Evolutionary conservation across 1,284 basidiomycete species (phyloP), one percentile per base, ranked within the genome.

Genomic region (Heterobasidion irregulare): DNA sequence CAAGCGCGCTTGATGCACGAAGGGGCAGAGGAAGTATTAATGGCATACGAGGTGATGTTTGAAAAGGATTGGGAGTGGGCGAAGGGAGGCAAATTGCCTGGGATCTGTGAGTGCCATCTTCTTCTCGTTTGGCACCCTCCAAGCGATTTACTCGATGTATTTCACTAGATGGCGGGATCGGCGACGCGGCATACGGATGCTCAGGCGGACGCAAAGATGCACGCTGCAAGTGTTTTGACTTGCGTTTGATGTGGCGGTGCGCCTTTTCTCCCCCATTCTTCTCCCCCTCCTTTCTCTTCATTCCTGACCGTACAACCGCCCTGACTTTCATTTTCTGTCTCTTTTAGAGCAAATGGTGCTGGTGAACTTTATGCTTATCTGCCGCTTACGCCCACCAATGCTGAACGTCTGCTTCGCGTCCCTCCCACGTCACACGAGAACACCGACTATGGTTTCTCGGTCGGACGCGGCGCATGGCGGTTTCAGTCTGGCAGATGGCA

Each of bases 171-270:
- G 82, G 82, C 2, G 82, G 82, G 0, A 66, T 73, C 0, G 80
- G 79, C 1, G 73, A 79, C n/a, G 63, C 73, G 12, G 75, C 83
- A 1, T 84, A 84, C 60, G 68, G 72, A 1, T 86, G 83, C 60
- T 75, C 79, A 0, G 84, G 83, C 1, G 83, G 83, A 9, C 66
- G 83, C 8, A 71, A 82, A 61, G 67, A 77, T 0, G 65, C 79
- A 36, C 71, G 83, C 5, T 82, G 78, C 63, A 74, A 72, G 54
- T 85, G 83, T 62, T 85, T 86, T 61, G 70, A 83, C 60, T 59
- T 84, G 7, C 71, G 83, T 1, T 70, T 80, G 4, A 85, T 85
- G 83, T 86, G 83, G 83, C 75, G 83, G 80, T 82, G 56, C 13
- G 70, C 62, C 5, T 12, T 41, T 47, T 35, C 35, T 36, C 3